Conservation (phyloP, 352 stramenopile genomes). For the Phytophthora hibernalis region DNA sequence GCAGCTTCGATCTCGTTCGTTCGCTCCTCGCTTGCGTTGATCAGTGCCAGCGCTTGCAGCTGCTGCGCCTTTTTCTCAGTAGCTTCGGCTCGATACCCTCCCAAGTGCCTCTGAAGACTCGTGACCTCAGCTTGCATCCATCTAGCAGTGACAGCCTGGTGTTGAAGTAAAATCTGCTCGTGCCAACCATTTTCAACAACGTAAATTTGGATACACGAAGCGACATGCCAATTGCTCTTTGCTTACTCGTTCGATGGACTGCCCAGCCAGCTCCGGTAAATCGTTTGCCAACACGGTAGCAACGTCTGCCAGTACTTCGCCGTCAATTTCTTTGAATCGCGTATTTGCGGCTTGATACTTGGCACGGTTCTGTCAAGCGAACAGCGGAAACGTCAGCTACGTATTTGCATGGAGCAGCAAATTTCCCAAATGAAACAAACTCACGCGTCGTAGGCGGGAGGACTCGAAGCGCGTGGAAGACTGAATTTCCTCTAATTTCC, state of each 20-base stretch:
- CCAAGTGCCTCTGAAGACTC: slow-evolving; percentile 29
- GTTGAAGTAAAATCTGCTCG: slow-evolving; percentile 44
- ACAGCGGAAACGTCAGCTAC: slow-evolving; percentile 1
- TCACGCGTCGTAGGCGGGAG: slow-evolving; percentile 59
- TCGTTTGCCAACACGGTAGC: slow-evolving; percentile 47
- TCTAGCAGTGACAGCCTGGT: slow-evolving; percentile 36
- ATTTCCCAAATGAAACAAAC: slow-evolving; percentile 16
- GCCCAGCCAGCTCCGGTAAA: slow-evolving; percentile 38
- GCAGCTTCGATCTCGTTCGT: slow-evolving; percentile 9
- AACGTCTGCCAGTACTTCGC: slow-evolving; percentile 56
- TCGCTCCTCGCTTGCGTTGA: slow-evolving; percentile 12
- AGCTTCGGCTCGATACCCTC: slow-evolving; percentile 25
- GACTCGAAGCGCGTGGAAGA: slow-evolving; percentile 49
- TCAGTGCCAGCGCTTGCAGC: neutral
- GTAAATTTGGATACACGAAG: neutral
- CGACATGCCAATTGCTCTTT: neutral
- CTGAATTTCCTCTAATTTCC: slow-evolving; percentile 66
- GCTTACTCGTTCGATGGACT: slow-evolving; percentile 53
- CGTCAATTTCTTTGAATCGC: slow-evolving; percentile 74
- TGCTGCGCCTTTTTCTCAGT: slow-evolving; percentile 19
- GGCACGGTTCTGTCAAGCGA: slow-evolving; percentile 58
- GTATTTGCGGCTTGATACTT: slow-evolving; percentile 66
- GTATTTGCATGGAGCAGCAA: neutral
- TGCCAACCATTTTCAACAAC: slow-evolving; percentile 1
- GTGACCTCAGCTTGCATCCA: slow-evolving; percentile 36